A percentile compares a stretch with the other conserved stretches of the same genome.
These are phyloP conservation scores for Fusarium humuli DNA, from an alignment of 2,329 filamentous ascomycete genomes.

Conservation along the genomic window DNA sequence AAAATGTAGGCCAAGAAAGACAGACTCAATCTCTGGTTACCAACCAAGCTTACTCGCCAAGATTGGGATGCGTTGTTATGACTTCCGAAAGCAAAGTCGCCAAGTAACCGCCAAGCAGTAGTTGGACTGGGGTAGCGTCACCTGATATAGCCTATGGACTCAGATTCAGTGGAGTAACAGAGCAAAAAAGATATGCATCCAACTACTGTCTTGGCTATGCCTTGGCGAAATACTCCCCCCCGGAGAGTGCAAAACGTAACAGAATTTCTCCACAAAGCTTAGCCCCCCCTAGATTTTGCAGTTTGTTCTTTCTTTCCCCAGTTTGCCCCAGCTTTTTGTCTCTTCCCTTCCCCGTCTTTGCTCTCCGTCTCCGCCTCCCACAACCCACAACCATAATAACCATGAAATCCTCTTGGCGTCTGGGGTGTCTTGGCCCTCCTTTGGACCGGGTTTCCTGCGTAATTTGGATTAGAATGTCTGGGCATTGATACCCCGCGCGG, in stretches of 20 bases:
- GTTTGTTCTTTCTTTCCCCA: slow-evolving; percentile 1
- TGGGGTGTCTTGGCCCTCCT: slow-evolving; percentile 12
- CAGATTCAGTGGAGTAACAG: slow-evolving; percentile 8
- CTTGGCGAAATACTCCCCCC: slow-evolving; percentile 15
- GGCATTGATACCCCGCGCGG: slow-evolving; percentile 32
- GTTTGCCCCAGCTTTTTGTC: slow-evolving; percentile 18
- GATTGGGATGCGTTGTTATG: slow-evolving; percentile 30
- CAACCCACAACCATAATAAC: background rate
- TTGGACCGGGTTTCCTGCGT: slow-evolving; percentile 25
- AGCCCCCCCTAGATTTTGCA: background rate
- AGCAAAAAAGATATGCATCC: slow-evolving; percentile 7
- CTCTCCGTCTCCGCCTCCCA: background rate
- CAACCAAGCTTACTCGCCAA: slow-evolving; percentile 28
- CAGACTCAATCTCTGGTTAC: background rate
- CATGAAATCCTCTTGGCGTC: slow-evolving; percentile 16
- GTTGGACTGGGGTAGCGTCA: slow-evolving; percentile 15
- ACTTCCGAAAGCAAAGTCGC: slow-evolving; percentile 18
- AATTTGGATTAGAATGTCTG: slow-evolving; percentile 33
- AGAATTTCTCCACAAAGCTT: slow-evolving; percentile 27
- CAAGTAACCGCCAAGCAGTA: slow-evolving; percentile 12
- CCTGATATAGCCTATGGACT: slow-evolving; percentile 5
- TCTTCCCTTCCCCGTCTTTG: background rate
- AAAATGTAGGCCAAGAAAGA: background rate
- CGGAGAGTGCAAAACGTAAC: slow-evolving; percentile 5
- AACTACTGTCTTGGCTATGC: slow-evolving; percentile 19